These are phyloP conservation scores for Myxozyma sirexii DNA, from an alignment of 805 yeast species.

Conservation along the genomic window DNA sequence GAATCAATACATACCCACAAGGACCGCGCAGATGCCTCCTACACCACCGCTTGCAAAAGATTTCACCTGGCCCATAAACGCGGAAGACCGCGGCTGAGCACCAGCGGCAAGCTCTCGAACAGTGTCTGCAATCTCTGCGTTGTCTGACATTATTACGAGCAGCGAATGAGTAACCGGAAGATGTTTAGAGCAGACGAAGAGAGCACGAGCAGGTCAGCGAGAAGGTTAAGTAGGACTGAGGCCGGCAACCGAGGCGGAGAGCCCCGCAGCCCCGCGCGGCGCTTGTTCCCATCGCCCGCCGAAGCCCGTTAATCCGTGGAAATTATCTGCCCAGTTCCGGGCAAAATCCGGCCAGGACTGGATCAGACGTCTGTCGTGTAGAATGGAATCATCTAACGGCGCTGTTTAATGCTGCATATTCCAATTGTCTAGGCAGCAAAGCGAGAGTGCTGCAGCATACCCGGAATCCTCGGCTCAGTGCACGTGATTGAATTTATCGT, in stretches of 20 bases:
- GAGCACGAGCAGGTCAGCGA: no score
- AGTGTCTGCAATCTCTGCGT: constrained; percentile 34
- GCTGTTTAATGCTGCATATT: no score
- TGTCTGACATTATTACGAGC: constrained; percentile 35
- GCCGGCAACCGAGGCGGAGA: constrained; percentile 17
- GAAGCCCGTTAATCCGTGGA: constrained; percentile 3
- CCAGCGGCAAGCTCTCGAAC: constrained; percentile 4
- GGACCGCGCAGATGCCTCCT: constrained; percentile 94
- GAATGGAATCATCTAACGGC: no score
- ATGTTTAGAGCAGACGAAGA: background rate
- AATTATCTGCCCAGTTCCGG: background rate
- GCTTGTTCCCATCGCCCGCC: constrained; percentile 13
- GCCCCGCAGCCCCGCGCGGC: constrained; percentile 23
- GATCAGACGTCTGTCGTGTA: no score
- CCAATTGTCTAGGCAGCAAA: no score
- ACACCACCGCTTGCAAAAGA: constrained; percentile 93
- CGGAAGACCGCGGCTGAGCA: constrained; percentile 27
- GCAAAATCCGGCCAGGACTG: no score
- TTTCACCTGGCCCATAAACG: constrained; percentile 71
- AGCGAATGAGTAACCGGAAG: no score
- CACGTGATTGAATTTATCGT: background rate
- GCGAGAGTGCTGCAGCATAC: no score
- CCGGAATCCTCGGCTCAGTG: constrained; percentile 4
- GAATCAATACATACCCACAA: constrained; percentile 59
- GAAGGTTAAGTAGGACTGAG: no score